Percentiles rank a stretch among this genome's conserved stretches.
phyloP scores from a whole-genome alignment of 163 green algal genomes.

The Chloromonas sp. region DNA sequence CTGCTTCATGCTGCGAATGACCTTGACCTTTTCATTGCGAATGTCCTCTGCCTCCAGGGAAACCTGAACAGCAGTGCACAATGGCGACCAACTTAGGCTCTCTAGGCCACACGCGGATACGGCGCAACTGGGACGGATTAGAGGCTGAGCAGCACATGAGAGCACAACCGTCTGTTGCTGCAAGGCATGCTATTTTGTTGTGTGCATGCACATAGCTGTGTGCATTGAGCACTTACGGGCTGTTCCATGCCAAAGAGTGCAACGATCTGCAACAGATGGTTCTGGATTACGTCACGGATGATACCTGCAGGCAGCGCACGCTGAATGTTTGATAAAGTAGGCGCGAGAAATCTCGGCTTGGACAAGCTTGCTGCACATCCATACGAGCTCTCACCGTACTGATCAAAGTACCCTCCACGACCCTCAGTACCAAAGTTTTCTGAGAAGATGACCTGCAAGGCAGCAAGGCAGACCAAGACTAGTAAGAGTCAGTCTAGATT shows the following conservation, averaged over 20 bases:
- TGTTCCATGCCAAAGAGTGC: conserved; percentile 98
- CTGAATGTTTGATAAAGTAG: background rate
- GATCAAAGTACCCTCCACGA: conserved; percentile 96
- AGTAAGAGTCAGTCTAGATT: too few species aligned
- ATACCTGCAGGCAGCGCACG: conserved; percentile 52
- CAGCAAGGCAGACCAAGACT: background rate
- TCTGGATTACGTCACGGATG: conserved; percentile 98
- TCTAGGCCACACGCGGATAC: too few species aligned
- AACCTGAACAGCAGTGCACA: conserved; percentile 35
- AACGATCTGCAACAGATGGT: conserved; percentile 97
- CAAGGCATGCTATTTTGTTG: too few species aligned
- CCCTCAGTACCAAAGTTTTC: conserved; percentile 97
- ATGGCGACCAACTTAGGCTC: background rate
- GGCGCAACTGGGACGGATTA: too few species aligned
- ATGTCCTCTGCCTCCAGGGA: conserved; percentile 93
- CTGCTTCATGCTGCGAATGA: conserved; percentile 81
- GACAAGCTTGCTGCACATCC: too few species aligned
- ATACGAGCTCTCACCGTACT: conserved; percentile 47
- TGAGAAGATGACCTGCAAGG: conserved; percentile 90
- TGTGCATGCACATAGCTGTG: too few species aligned
- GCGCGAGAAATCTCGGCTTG: too few species aligned
- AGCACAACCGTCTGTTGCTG: too few species aligned
- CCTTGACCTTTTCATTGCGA: conserved; percentile 95
- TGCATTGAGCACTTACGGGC: conserved; percentile 52
- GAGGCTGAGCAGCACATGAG: too few species aligned